A percentile compares a stretch with the other conserved stretches of the same genome.
Evolutionary conservation across 176 grass and related monocot species (phyloP).

Genomic region (Musa acuminata): DNA sequence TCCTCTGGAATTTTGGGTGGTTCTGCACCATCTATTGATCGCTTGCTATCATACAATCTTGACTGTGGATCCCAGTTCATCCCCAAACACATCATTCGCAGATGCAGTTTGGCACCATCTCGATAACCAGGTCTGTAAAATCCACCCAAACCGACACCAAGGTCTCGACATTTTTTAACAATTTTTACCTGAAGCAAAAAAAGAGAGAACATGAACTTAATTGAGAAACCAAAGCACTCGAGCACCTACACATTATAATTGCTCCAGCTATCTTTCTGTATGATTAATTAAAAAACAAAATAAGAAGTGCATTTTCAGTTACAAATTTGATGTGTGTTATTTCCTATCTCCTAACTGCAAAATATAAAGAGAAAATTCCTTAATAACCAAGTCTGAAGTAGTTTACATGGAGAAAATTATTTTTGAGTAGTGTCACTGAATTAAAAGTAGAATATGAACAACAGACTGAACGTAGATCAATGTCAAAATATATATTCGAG

Average conservation of each 20-base stretch:
- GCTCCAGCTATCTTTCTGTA: too few species aligned
- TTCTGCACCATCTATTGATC: constrained; percentile 26
- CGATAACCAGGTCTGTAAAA: constrained; percentile 52
- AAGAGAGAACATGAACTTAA: not conserved
- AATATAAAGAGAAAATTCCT: not conserved
- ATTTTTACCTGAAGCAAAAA: constrained; percentile 35
- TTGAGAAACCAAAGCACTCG: not conserved
- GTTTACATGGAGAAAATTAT: not conserved
- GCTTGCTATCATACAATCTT: constrained; percentile 22
- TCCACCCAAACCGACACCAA: constrained; percentile 37
- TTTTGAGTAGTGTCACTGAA: not conserved
- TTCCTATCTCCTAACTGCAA: too few species aligned
- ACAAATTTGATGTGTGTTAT: not conserved
- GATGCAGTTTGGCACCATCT: constrained; percentile 31
- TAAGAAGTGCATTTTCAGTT: not conserved
- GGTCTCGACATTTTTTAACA: constrained; percentile 31
- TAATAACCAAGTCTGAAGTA: too few species aligned
- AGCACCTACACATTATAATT: too few species aligned
- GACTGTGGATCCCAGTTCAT: constrained; percentile 58
- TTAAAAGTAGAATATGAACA: not conserved
- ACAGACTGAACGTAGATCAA: not conserved
- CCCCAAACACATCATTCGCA: constrained; percentile 59
- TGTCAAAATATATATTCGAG: not conserved
- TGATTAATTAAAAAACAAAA: too few species aligned
- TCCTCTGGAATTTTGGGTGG: constrained; percentile 37